These are phyloP conservation scores for Cercis canadensis DNA, from an alignment of 306 rosid species.

Conservation along the genomic window DNA sequence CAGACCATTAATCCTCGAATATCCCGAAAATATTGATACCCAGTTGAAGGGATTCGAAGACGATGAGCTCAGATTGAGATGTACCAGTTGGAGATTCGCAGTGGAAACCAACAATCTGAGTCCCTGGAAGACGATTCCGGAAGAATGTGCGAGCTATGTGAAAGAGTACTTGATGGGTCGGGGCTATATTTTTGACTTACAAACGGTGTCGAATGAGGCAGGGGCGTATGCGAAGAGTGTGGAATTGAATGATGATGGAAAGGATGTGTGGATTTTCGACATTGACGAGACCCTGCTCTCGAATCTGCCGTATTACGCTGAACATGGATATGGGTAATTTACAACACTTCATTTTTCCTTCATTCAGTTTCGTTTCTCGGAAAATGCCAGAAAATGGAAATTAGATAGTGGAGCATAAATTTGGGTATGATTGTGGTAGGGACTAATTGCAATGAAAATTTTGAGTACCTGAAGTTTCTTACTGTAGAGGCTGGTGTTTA, in stretches of 20 bases:
- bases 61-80: conserved; percentile 46
- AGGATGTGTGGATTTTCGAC: conserved; percentile 85
- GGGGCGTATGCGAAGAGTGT: conserved; percentile 58
- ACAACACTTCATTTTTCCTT: neutral
- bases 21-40: conserved; percentile 38
- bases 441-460: no score
- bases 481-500: neutral
- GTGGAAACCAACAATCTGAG: conserved; percentile 78
- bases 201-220: conserved; percentile 68
- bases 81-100: conserved; percentile 83
- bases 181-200: conserved; percentile 60
- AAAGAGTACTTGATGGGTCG: conserved; percentile 63
- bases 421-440: neutral
- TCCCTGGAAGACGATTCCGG: conserved; percentile 74
- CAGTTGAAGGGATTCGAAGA: conserved; percentile 39
- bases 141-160: conserved; percentile 70
- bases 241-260: conserved; percentile 63
- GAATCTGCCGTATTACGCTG: conserved; percentile 83
- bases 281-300: conserved; percentile 89
- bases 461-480: neutral
- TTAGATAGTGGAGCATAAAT: conserved; percentile 3
- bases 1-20: conserved; percentile 65
- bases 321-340: conserved; percentile 78
- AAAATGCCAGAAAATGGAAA: neutral
- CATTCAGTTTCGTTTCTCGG: conserved; percentile 6